These are phyloP conservation scores for Viridothelium virens DNA, from an alignment of 495 filamentous ascomycete species.

Conservation along the genomic window DNA sequence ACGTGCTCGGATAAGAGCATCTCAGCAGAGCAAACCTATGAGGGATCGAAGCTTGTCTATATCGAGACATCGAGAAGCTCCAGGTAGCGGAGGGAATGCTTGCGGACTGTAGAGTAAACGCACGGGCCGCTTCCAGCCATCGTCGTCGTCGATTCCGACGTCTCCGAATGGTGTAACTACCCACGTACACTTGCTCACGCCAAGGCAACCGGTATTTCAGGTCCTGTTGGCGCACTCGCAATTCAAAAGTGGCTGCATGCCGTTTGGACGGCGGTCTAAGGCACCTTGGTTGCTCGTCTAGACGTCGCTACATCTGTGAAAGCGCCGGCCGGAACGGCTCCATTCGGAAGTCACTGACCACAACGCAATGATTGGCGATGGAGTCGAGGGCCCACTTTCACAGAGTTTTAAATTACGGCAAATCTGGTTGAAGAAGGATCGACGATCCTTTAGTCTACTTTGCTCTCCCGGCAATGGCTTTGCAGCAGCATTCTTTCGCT, in stretches of 20 bases:
- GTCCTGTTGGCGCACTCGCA: not conserved
- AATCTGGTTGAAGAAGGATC: not conserved
- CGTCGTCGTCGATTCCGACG: no score
- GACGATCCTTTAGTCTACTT: not conserved
- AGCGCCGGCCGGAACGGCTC: not conserved
- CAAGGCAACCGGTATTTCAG: not conserved
- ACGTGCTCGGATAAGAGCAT: not conserved
- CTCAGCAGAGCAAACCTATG: not conserved
- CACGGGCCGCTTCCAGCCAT: not conserved
- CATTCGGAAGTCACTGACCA: not conserved
- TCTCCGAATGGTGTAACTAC: not conserved
- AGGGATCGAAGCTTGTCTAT: not conserved
- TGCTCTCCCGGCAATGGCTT: slow-evolving; percentile 5
- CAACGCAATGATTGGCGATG: not conserved
- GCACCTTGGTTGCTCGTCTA: not conserved
- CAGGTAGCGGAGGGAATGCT: not conserved
- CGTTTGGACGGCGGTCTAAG: not conserved
- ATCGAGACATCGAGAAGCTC: not conserved
- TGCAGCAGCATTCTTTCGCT: slow-evolving; percentile 11
- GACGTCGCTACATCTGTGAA: not conserved
- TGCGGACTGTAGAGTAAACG: not conserved
- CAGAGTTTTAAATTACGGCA: not conserved
- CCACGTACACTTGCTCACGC: not conserved
- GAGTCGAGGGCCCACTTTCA: not conserved
- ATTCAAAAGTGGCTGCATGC: not conserved